These are phyloP conservation scores for Schoenoplectus tabernaemontani DNA, from an alignment of 202 grass and related monocot species.

Conservation along the genomic window DNA sequence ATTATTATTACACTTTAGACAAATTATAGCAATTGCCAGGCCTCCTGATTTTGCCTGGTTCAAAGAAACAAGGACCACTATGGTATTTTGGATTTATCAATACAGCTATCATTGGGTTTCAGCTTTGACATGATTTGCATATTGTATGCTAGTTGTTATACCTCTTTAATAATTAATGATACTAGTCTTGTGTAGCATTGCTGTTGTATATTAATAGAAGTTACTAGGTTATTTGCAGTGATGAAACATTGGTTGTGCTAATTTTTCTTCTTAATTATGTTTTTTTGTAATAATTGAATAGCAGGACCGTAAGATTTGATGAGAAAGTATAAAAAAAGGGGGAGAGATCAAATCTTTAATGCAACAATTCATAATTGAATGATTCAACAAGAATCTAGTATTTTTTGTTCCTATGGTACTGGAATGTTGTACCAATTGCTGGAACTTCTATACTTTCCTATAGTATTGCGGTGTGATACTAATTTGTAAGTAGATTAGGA, in stretches of 20 bases:
- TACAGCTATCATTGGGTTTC: background rate
- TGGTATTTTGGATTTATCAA: background rate
- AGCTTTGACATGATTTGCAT: background rate
- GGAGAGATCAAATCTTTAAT: conserved; percentile 20
- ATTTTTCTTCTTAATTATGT: background rate
- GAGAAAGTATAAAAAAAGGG: no score
- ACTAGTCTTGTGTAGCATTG: background rate
- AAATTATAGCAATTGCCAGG: background rate
- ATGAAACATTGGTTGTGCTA: background rate
- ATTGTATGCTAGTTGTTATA: background rate
- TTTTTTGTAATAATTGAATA: background rate
- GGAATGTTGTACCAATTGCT: no score
- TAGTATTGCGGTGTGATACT: no score
- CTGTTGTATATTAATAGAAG: background rate
- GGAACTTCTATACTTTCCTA: no score
- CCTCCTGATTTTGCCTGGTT: background rate
- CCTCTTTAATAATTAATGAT: background rate
- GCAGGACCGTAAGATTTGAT: conserved; percentile 18
- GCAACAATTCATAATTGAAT: background rate
- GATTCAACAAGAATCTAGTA: no score
- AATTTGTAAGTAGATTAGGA: no score
- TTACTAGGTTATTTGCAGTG: background rate
- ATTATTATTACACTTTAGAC: background rate
- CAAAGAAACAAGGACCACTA: background rate
- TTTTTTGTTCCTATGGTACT: no score